Percentiles rank a stretch among this genome's conserved stretches.
phyloP scores from a whole-genome alignment of 2,329 filamentous ascomycete genomes.

The Apiospora phragmitis region DNA sequence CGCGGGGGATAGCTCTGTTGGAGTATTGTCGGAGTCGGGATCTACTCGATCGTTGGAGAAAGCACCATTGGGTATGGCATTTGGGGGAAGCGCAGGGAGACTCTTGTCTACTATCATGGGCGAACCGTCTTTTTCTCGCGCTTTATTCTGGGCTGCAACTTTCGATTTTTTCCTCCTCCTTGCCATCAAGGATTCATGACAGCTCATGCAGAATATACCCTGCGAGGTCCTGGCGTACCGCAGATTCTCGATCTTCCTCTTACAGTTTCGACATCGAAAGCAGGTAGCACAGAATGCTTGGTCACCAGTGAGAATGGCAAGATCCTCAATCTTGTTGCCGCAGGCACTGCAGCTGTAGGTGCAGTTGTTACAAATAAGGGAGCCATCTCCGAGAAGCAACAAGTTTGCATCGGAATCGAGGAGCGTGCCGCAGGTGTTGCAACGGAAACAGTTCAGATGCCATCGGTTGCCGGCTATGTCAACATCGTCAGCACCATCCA shows the following conservation, averaged over 20 bases:
- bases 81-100: conserved; percentile 84
- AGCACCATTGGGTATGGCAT: conserved; percentile 61
- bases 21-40: conserved; percentile 60
- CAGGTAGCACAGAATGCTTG: conserved; percentile 97
- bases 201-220: conserved; percentile 99
- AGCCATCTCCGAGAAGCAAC: conserved; percentile 93
- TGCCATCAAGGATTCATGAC: conserved; percentile 95
- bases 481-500: conserved; percentile 10
- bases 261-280: conserved; percentile 97
- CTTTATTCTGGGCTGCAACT: conserved; percentile 60
- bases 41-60: conserved; percentile 63
- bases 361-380: conserved; percentile 98
- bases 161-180: conserved; percentile 85
- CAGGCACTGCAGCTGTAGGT: conserved; percentile 98
- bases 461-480: conserved; percentile 86
- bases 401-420: conserved; percentile 98
- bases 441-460: conserved; percentile 99
- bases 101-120: conserved; percentile 85
- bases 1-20: conserved; percentile 70
- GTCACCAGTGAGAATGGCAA: conserved; percentile 95
- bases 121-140: conserved; percentile 62
- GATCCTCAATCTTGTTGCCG: conserved; percentile 95
- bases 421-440: conserved; percentile 90
- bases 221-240: conserved; percentile 97
- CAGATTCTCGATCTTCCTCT: conserved; percentile 97